Percentiles rank a stretch among this genome's conserved stretches.
Conservation (phyloP, 371 early-diverging fungal genomes). For the Mucor lusitanicus region DNA sequence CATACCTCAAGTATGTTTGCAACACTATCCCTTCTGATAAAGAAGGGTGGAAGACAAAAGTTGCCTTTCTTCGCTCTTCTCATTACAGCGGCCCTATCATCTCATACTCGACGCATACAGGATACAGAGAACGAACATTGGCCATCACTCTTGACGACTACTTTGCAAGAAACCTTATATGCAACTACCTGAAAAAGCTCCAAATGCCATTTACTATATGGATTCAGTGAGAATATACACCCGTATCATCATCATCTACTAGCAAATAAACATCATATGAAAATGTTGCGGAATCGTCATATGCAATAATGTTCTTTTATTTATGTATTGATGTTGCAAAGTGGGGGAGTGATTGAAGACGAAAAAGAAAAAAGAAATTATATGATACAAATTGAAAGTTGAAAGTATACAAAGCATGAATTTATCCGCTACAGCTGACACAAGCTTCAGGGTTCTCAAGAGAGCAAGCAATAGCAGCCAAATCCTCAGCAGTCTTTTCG, state of each 20-base stretch:
- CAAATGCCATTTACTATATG: background rate
- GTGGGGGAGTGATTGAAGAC: background rate
- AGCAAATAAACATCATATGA: background rate
- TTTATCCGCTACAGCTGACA: conserved; percentile 85
- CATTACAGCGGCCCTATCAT: background rate
- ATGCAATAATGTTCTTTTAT: background rate
- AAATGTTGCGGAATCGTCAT: background rate
- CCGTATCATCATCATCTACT: background rate
- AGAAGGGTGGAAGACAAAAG: background rate
- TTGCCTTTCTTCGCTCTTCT: background rate
- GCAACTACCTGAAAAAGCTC: background rate
- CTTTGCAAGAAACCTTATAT: background rate
- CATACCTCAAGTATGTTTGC: background rate
- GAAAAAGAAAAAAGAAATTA: background rate
- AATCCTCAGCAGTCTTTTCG: conserved; percentile 42
- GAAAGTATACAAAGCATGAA: background rate
- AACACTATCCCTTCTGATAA: background rate
- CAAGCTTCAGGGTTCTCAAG: conserved; percentile 91
- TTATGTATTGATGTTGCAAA: background rate
- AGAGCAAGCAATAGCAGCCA: conserved; percentile 59
- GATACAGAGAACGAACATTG: background rate
- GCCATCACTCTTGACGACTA: background rate
- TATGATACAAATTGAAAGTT: background rate
- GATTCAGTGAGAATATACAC: background rate
- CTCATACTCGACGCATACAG: background rate